phyloP scores from a whole-genome alignment of 176 grass and related monocot genomes.

The Saccharum officinarum region DNA sequence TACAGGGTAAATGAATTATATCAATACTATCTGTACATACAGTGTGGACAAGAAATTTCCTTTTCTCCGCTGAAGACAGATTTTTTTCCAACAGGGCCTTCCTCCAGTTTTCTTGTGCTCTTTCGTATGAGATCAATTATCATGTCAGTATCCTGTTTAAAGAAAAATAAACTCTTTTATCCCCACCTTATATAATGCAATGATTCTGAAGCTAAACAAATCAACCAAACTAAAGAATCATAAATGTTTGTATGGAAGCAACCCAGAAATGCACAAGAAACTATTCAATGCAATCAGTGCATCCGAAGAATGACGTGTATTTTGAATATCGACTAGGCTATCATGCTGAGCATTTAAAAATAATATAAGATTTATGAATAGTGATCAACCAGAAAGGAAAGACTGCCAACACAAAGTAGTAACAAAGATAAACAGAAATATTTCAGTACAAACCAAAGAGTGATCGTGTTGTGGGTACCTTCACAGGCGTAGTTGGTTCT shows the following conservation, averaged over 20 bases:
- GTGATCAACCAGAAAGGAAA: background rate
- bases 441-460: background rate
- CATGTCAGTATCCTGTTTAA: conserved; percentile 22
- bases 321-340: background rate
- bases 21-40: conserved; percentile 41
- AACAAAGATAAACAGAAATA: background rate
- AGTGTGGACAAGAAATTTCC: conserved; percentile 73
- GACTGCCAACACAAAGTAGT: background rate
- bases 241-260: background rate
- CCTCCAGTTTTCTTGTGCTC: conserved; percentile 39
- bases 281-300: background rate
- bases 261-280: background rate
- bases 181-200: background rate
- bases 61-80: conserved; percentile 63
- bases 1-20: background rate
- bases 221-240: background rate
- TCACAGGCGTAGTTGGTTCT: background rate
- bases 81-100: conserved; percentile 50
- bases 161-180: background rate
- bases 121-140: conserved; percentile 42
- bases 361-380: background rate
- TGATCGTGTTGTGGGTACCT: conserved; percentile 12
- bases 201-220: background rate
- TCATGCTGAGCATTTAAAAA: background rate
- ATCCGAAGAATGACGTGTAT: background rate